phyloP scores from a whole-genome alignment of 768 basidiomycete species.

The Serendipita vermifera region DNA sequence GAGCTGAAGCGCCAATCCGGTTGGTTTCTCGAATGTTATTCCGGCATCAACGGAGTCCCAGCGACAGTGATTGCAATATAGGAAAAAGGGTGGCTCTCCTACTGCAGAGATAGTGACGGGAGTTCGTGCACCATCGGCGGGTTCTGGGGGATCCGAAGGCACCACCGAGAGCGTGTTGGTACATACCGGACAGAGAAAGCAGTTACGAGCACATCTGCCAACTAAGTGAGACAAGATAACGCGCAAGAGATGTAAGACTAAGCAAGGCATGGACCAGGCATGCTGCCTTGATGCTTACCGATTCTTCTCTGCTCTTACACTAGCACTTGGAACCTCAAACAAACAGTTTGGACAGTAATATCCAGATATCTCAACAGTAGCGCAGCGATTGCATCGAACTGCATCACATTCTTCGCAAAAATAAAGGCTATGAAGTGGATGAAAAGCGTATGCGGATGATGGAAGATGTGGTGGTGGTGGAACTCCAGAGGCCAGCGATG shows the following conservation, averaged over 20 bases:
- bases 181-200: slow-evolving; percentile 93
- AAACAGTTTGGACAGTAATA: slow-evolving; percentile 98
- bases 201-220: slow-evolving; percentile 87
- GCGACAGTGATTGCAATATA: slow-evolving; percentile 83
- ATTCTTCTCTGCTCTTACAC: slow-evolving; percentile 96
- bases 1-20: slow-evolving; percentile 86
- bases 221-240: not conserved
- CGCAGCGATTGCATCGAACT: slow-evolving; percentile 84
- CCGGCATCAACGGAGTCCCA: slow-evolving; percentile 92
- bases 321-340: slow-evolving; percentile 96
- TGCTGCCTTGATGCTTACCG: slow-evolving; percentile 52
- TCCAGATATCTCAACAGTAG: slow-evolving; percentile 83
- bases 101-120: slow-evolving; percentile 23
- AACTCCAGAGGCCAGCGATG: slow-evolving; percentile 28
- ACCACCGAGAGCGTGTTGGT: slow-evolving; percentile 80
- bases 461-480: slow-evolving; percentile 64
- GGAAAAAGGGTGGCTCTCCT: slow-evolving; percentile 80
- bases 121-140: slow-evolving; percentile 34
- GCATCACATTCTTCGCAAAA: slow-evolving; percentile 99
- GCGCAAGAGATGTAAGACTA: no score
- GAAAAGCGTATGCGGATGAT: slow-evolving; percentile 71
- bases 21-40: slow-evolving; percentile 92
- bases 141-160: slow-evolving; percentile 64
- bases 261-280: no score
- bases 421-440: slow-evolving; percentile 72